These are phyloP conservation scores for Cylindrotheca closterium DNA, from an alignment of 108 stramenopile species.

Conservation along the genomic window DNA sequence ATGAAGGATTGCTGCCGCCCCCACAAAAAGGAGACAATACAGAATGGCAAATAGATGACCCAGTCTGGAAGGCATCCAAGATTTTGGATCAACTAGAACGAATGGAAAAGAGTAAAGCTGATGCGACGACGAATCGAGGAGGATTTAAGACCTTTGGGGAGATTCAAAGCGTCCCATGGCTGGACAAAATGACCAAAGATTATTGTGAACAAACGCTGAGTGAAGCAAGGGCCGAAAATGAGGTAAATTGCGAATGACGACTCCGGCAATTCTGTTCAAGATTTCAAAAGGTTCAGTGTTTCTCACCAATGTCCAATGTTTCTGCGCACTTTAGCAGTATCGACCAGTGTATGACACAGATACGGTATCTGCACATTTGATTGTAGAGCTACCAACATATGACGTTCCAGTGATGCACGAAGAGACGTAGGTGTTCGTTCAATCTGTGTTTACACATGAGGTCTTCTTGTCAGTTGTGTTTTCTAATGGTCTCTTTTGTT, in stretches of 20 bases:
- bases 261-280: not conserved
- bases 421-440: slow-evolving; percentile 54
- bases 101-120: slow-evolving; percentile 21
- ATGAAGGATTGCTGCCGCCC: slow-evolving; percentile 15
- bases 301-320: not conserved
- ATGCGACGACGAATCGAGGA: slow-evolving; percentile 3
- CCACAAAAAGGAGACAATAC: slow-evolving; percentile 8
- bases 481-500: no score
- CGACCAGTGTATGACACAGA: slow-evolving; percentile 25
- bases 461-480: no score
- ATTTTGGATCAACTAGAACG: slow-evolving; percentile 44
- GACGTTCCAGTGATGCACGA: slow-evolving; percentile 80
- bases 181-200: slow-evolving; percentile 64
- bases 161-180: slow-evolving; percentile 63
- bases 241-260: slow-evolving; percentile 7
- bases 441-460: no score
- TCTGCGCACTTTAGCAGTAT: no score
- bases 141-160: slow-evolving; percentile 34
- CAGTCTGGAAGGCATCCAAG: slow-evolving; percentile 48
- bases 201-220: slow-evolving; percentile 52
- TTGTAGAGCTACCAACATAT: slow-evolving; percentile 74
- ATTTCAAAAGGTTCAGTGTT: not conserved
- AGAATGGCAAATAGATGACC: slow-evolving; percentile 33
- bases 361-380: slow-evolving; percentile 32
- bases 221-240: slow-evolving; percentile 36